These are phyloP conservation scores for Dipteronia dyeriana DNA, from an alignment of 345 rosid species.

Conservation along the genomic window DNA sequence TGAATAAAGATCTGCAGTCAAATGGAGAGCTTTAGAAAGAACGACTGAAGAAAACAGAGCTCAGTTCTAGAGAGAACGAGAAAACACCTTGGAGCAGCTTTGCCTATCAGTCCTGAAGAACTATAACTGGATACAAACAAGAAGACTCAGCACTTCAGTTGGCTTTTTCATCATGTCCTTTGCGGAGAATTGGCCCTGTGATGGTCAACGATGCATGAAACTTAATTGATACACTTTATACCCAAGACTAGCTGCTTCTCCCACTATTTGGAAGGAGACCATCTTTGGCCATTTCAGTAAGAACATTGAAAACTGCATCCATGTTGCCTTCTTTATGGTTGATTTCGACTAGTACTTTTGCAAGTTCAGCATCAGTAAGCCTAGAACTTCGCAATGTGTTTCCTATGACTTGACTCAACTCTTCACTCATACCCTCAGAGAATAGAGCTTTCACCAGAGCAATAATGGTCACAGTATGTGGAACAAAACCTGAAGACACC, in stretches of 20 bases:
- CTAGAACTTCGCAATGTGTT: constrained; percentile 68
- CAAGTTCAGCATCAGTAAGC: constrained; percentile 72
- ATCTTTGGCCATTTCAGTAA: constrained; percentile 82
- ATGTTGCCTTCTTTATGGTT: constrained; percentile 86
- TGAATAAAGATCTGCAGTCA: not conserved
- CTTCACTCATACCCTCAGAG: constrained; percentile 50
- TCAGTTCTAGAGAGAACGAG: not conserved
- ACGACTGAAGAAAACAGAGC: not conserved
- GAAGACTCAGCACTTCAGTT: not conserved
- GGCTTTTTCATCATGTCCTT: constrained; percentile 3
- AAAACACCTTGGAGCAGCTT: not conserved
- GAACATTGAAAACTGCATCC: constrained; percentile 69
- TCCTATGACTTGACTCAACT: constrained; percentile 54
- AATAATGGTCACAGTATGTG: constrained; percentile 68
- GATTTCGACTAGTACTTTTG: constrained; percentile 70
- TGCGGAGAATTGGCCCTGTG: not conserved
- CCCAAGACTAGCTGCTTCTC: constrained; percentile 25
- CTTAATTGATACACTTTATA: constrained; percentile 13
- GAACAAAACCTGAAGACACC: constrained; percentile 52
- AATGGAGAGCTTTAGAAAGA: not conserved
- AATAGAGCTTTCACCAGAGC: constrained; percentile 68
- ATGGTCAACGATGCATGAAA: not conserved
- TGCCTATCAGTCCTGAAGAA: not conserved
- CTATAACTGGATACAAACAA: not conserved
- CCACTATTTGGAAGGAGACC: constrained; percentile 76